Conservation (phyloP, 2,329 filamentous ascomycete species). For the Pseudocercospora crystallina region DNA sequence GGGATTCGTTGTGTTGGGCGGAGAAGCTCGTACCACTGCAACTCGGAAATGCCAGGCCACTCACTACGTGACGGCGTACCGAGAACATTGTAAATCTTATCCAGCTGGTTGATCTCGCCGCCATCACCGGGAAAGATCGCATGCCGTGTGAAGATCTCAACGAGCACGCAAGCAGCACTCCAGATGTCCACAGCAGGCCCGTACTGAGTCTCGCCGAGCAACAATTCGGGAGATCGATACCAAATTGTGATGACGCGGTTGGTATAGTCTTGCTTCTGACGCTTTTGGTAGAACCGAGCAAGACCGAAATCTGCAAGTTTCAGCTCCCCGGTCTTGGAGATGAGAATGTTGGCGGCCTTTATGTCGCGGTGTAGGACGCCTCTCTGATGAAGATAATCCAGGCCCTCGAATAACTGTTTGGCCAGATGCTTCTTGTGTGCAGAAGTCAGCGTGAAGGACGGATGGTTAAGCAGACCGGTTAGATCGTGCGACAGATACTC, state of each 20-base stretch:
- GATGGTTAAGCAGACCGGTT: slow-evolving; percentile 92
- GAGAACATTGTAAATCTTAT: slow-evolving; percentile 92
- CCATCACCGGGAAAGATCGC: slow-evolving; percentile 96
- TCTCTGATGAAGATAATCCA: slow-evolving; percentile 88
- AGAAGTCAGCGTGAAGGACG: slow-evolving; percentile 78
- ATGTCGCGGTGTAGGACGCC: slow-evolving; percentile 97
- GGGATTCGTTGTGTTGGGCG: slow-evolving; percentile 72
- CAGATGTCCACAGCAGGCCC: slow-evolving; percentile 90
- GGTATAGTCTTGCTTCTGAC: slow-evolving; percentile 88
- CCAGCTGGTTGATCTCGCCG: slow-evolving; percentile 90
- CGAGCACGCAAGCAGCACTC: slow-evolving; percentile 94
- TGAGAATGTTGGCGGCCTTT: slow-evolving; percentile 95
- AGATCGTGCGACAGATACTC: slow-evolving; percentile 96
- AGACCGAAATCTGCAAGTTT: slow-evolving; percentile 96
- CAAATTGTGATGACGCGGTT: slow-evolving; percentile 99
- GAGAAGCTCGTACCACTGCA: slow-evolving; percentile 95
- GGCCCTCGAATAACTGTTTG: slow-evolving; percentile 86
- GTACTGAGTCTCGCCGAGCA: slow-evolving; percentile 87
- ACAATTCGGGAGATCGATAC: slow-evolving; percentile 89
- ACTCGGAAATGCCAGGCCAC: slow-evolving; percentile 88
- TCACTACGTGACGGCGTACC: slow-evolving; percentile 81
- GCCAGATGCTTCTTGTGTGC: slow-evolving; percentile 92
- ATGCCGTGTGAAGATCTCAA: slow-evolving; percentile 91
- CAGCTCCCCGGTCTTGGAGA: slow-evolving; percentile 82
- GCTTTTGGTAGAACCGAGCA: slow-evolving; percentile 93